Evolutionary conservation across 1,284 basidiomycete species (phyloP), one percentile per base, ranked within the genome.

Genomic region (Microbotryum violaceum): DNA sequence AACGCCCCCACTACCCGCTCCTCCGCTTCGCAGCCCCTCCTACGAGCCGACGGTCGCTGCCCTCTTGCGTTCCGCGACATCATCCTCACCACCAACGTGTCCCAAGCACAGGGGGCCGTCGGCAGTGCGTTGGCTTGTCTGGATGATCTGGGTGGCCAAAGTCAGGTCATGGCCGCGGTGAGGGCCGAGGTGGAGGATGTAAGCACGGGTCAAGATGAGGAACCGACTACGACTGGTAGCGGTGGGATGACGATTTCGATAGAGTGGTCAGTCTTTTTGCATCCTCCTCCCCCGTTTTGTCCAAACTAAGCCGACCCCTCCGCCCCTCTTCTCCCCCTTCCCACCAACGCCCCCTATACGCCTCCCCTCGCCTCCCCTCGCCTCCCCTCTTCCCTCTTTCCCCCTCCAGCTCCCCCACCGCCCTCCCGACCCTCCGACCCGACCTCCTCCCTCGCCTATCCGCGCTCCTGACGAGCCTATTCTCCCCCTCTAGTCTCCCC

Each of bases 81-180:
- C n/a, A 27, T 56, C 20, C 65, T 69, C 56, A 57, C 58, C 48
- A 66, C 64, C 2, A 46, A 54, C 33, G 60, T 66, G 5, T 64
- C 63, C 0, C 56, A 60, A 20, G 65, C 63, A 2, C 65, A 64
- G 33, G 65, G 67, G 9, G 60, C 62, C 0, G 45, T 69, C 1
- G 67, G 64, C 0, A 66, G 65, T 50, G 62, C 62, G 0, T 52
- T 42, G 27, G 67, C 66, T 1, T 7, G 21, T 1, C 33, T 67
- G 4, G 62, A 66, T 12, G 64, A 64, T 23, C 33, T 53, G 1
- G 58, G 51, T 6, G 67, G 64, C 1, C 42, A 37, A 9, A 69
- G 62, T 6, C 61, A 66, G 56, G 44, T 69, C 16, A 62, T 57
- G 57, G 67, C 67, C 1, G 67, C 65, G 7, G 64, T 69, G 7